Evolutionary conservation across 139 green algal species (phyloP), one percentile per base, ranked within the genome.

Genomic region (Diplosphaera chodatii): DNA sequence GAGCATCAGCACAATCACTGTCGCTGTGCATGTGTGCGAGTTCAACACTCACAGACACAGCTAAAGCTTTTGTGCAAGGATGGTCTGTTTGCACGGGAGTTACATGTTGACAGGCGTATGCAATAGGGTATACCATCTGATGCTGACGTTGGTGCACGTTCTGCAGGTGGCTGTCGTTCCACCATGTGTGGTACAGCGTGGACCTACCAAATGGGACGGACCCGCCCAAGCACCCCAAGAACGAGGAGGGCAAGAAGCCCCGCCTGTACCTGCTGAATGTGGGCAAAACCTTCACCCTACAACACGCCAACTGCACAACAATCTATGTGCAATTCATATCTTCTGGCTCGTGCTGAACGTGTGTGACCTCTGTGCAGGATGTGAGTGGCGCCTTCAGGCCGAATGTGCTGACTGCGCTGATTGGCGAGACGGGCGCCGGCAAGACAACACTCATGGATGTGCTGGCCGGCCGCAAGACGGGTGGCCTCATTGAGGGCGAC

Each of bases 371-470:
- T 25, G 66, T 82, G 67, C 63, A 69, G 63, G 72, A 73, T 30
- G 69, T 70, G 40, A 77, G 56, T 29, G 80, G 80, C 22, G 73
- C 70, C 32, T 79, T 77, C 64, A 65, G 62, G 31, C 73, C 73
- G 1, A 69, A 71, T 18, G 72, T 76, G 37, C 73, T 83, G 64
- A 83, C 77, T 22, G 77, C 77, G 15, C 73, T 82, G 1, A 70
- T 82, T 23, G 77, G 77, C 34, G 63, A 31, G 40, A 74, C 71
- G 25, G 79, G 79, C 22, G 79, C 79, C 3, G 79, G 78, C 30
- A 84, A 84, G 68, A 84, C 77, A 0, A 82, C 78, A 25, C 68
- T 85, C 13, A 74, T 85, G 77, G 80, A 85, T 16, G 72, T 80
- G 40, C 41, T 85, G 27, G 80, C 80, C 2, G 72, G 69, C 16